These are phyloP conservation scores for Trichosporon coremiiforme DNA, from an alignment of 1,284 basidiomycete genomes.

Conservation along the genomic window DNA sequence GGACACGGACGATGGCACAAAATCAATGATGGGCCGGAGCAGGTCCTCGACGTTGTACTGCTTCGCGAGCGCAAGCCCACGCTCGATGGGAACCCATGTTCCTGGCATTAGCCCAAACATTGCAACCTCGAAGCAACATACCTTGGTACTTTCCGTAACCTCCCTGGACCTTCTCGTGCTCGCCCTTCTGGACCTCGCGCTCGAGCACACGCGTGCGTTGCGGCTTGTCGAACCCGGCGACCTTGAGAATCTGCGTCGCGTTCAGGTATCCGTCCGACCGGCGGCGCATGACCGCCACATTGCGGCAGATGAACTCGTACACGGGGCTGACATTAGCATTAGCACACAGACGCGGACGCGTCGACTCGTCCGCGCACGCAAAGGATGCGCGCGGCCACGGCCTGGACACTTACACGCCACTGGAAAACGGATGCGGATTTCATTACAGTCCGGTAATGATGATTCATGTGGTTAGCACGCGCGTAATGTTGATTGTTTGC, in stretches of 20 bases:
- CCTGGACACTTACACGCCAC: conserved; percentile 54
- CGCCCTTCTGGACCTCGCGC: conserved; percentile 96
- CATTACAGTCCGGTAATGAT: conserved; percentile 6
- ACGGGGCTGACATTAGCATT: conserved; percentile 46
- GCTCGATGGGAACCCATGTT: conserved; percentile 97
- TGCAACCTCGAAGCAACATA: conserved; percentile 54
- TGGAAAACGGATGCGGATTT: conserved; percentile 28
- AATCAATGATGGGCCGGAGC: conserved; percentile 94
- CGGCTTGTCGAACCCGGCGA: conserved; percentile 98
- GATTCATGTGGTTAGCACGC: conserved; percentile 22
- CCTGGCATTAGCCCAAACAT: conserved; percentile 61
- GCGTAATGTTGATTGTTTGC: conserved; percentile 4
- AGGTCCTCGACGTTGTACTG: conserved; percentile 90
- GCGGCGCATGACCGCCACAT: conserved; percentile 95
- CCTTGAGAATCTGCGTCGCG: conserved; percentile 98
- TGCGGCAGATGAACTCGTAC: conserved; percentile 75
- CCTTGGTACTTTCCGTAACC: conserved; percentile 99
- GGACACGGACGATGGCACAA: conserved; percentile 84
- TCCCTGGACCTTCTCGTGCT: conserved; percentile 99
- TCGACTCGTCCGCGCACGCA: background rate
- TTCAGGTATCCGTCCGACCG: conserved; percentile 96
- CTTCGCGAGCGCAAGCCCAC: conserved; percentile 80
- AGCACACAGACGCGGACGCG: background rate
- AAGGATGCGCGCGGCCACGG: background rate
- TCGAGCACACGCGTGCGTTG: conserved; percentile 96